Evolutionary conservation across 2,329 filamentous ascomycete genomes (phyloP).

Genomic region (Fusarium pseudoanthophilum): DNA sequence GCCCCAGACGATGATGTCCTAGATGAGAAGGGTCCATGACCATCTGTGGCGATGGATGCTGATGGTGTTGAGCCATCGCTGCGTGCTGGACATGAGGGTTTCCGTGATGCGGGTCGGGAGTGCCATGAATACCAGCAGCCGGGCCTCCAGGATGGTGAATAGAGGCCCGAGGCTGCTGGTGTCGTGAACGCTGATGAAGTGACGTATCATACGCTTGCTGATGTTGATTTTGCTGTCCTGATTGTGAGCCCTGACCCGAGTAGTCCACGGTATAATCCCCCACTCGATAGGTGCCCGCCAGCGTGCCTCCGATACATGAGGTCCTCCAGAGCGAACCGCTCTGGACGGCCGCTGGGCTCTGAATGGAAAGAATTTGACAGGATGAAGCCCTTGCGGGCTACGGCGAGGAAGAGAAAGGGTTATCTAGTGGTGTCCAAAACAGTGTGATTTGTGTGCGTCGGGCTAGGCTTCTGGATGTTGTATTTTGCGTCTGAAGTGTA

Average conservation of each 20-base stretch:
- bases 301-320: constrained; percentile 77
- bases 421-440: constrained; percentile 40
- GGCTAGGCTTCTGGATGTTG: constrained; percentile 34
- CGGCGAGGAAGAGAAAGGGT: constrained; percentile 48
- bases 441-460: constrained; percentile 43
- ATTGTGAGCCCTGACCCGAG: constrained; percentile 73
- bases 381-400: constrained; percentile 65
- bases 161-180: constrained; percentile 56
- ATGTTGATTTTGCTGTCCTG: constrained; percentile 72
- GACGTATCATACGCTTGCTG: constrained; percentile 70
- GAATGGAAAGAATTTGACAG: constrained; percentile 68
- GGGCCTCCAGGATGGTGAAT: constrained; percentile 58
- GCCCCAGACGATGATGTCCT: constrained; percentile 62
- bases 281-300: constrained; percentile 79
- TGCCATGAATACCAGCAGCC: constrained; percentile 59
- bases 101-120: constrained; percentile 52
- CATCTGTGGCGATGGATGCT: constrained; percentile 63
- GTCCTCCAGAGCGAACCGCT: constrained; percentile 81
- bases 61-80: constrained; percentile 56
- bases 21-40: constrained; percentile 67
- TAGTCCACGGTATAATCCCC: constrained; percentile 81
- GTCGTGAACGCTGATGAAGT: constrained; percentile 50
- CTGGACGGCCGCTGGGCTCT: constrained; percentile 76
- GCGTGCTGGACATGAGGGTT: constrained; percentile 48
- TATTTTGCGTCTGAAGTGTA: constrained; percentile 40